phyloP scores from a whole-genome alignment of 2,329 filamentous ascomycete genomes.

The Phaeophleospora eucalypticola region DNA sequence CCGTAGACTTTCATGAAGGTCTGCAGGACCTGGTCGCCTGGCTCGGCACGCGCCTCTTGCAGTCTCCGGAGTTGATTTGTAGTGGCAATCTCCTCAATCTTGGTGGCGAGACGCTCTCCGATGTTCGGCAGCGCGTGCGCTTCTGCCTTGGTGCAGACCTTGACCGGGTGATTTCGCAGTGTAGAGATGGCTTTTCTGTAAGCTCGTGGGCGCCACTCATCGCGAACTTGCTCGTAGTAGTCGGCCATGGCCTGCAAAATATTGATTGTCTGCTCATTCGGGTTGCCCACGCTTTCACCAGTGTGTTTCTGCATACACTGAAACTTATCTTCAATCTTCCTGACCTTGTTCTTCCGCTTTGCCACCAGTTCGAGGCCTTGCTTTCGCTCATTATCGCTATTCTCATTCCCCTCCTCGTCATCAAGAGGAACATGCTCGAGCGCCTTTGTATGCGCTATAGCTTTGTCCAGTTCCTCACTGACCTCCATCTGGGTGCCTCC shows the following conservation, averaged over 20 bases:
- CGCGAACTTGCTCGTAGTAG: conserved; percentile 70
- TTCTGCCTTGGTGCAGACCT: conserved; percentile 65
- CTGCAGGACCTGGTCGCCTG: conserved; percentile 60
- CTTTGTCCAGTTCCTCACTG: conserved; percentile 58
- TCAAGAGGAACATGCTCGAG: conserved; percentile 54
- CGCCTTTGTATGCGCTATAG: conserved; percentile 60
- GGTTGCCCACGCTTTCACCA: conserved; percentile 49
- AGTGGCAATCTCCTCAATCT: conserved; percentile 83
- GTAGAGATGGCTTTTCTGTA: conserved; percentile 76
- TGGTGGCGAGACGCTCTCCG: conserved; percentile 68
- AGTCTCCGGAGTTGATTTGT: conserved; percentile 69
- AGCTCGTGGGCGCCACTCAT: conserved; percentile 69
- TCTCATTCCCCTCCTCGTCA: conserved; percentile 31
- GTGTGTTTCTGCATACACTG: conserved; percentile 58
- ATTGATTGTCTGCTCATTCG: conserved; percentile 72
- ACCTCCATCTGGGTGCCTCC: conserved; percentile 1
- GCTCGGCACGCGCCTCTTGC: conserved; percentile 65
- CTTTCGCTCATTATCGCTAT: conserved; percentile 7
- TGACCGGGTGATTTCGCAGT: conserved; percentile 60
- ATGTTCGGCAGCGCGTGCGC: conserved; percentile 65
- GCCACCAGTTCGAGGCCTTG: conserved; percentile 9
- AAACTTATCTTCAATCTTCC: conserved; percentile 41
- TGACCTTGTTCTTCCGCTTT: conserved; percentile 22
- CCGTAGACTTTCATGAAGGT: conserved; percentile 41
- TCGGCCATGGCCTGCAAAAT: conserved; percentile 73